Evolutionary conservation across 257 asterid species (phyloP), one percentile per base, ranked within the genome.

Genomic region (Primulina huaijiensis): DNA sequence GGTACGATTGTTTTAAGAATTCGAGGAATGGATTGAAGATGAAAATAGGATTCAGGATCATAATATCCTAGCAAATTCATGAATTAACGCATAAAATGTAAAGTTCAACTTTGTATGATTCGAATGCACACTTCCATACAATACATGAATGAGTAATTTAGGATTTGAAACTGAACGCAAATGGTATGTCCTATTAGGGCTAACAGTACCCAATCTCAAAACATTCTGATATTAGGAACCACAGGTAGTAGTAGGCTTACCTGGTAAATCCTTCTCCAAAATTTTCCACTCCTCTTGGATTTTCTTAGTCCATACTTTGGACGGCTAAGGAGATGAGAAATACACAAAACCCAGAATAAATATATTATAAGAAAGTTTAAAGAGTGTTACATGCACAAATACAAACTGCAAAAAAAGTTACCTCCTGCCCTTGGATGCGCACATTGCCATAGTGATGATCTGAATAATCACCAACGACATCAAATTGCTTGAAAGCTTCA

Each of bases 261-360:
- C 91, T 27, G 88, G 91, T 34, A 86, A 81, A 76, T 83, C 84
- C 62, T 79, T 79, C 67, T 81, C 87, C 77, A 83, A 73, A 61
- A 86, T 83, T 80, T 74, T 83, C 91, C 91, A 86, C 74, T 86
- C 91, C 30, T 74, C 82, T 80, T 83, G 91, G 71, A 86, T 62
- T 74, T 75, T 83, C 85, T 81, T 83, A 35, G 76, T 69, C 91
- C 91, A 86, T 17, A 73, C 81, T 65, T 62, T 81, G 38, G 83
- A 72, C 59, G 87, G 87, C 91, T 86, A 63, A 38, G 14, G 72
- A 55, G 46, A 67, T n/a, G 74, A 74, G 65, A 62, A 69, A 56
- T 3, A 59, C 59, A 30, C 6, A 16, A 55, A 53, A 31, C 1
- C 56, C n/a, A 77, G 52, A 30, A 65, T 1, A 38, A 2, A 69